Base-by-base conservation (phyloP, 352 stramenopile genomes). In the Globisporangium nagaii region DNA sequence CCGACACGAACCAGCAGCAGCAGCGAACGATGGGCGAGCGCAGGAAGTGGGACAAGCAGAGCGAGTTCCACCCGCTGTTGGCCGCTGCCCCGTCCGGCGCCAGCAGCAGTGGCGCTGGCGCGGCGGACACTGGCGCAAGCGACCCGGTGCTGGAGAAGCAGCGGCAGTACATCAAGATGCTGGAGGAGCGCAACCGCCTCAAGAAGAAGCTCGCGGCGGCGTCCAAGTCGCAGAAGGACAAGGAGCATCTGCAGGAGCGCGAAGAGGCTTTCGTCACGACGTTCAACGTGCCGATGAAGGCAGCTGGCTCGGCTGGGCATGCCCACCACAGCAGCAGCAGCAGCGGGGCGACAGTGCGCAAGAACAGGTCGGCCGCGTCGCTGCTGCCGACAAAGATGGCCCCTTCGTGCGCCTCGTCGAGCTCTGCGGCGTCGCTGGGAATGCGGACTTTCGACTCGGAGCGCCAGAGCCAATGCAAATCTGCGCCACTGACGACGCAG, bases 131-230 rank as follows among this genome's bases (percentile, higher is more conserved):
- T 12, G 32, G 36, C 32, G 45, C 28, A 10, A 66, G 36, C 4
- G 80, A 88, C 35, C 72, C 79, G 0, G 76, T 88, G 46, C 58
- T 84, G 12, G 78, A 89, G 56, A 90, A 88, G 68, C 80, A 91
- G 57, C 55, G 75, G 27, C 76, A 91, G 68, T 93, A 91, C 59
- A 83, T 93, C 53, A 85, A 84, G 65, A 85, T 90, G 54, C 61
- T 93, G 34, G 83, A 93, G 45, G 83, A 93, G 59, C 75, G 80
- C 51, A 91, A 93, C 41, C 76, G 83, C 2, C 65, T 93, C 20
- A 85, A 84, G 61, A 93, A 91, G 65, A 86, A 84, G 25, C 63
- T 93, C 30, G 75, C 80, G 17, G 70, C 65, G 17, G 66, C 73
- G 7, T 73, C 70, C n/a, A 86, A 82, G 56, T 64, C 63, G 20